Conservation (phyloP, 768 basidiomycete species). For the Psilocybe cubensis region DNA sequence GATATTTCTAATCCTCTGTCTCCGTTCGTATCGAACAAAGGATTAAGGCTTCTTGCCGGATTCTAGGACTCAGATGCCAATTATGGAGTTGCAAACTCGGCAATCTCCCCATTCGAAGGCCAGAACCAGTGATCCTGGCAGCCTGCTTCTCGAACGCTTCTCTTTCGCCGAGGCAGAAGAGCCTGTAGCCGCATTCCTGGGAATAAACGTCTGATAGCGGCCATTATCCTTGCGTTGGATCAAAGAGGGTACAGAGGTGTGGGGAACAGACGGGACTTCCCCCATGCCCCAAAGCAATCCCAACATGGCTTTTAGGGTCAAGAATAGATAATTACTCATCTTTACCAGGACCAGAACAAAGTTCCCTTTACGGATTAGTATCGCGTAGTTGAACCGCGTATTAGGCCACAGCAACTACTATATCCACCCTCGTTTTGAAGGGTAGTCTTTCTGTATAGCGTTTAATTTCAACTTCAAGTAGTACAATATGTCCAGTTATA, state of each 20-base stretch:
- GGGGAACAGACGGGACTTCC: background rate
- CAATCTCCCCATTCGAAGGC: constrained; percentile 33
- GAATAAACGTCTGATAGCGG: constrained; percentile 50
- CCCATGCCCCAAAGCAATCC: background rate
- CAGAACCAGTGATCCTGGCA: constrained; percentile 36
- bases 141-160: constrained; percentile 22
- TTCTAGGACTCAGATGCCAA: constrained; percentile 22
- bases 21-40: constrained; percentile 28
- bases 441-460: too few relatives aligned
- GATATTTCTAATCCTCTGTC: constrained; percentile 45
- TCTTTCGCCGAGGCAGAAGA: constrained; percentile 36
- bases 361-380: too few relatives aligned
- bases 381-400: too few relatives aligned
- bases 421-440: too few relatives aligned
- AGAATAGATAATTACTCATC: too few relatives aligned
- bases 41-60: constrained; percentile 12
- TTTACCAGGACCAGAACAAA: too few relatives aligned
- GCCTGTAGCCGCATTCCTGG: constrained; percentile 40
- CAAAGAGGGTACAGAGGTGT: too few relatives aligned
- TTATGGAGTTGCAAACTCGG: constrained; percentile 25
- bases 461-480: too few relatives aligned
- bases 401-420: too few relatives aligned
- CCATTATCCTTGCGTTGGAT: too few relatives aligned
- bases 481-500: too few relatives aligned
- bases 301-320: too few relatives aligned